These are phyloP conservation scores for Coleophoma eucalyptorum DNA, from an alignment of 2,329 filamentous ascomycete genomes.

Conservation along the genomic window DNA sequence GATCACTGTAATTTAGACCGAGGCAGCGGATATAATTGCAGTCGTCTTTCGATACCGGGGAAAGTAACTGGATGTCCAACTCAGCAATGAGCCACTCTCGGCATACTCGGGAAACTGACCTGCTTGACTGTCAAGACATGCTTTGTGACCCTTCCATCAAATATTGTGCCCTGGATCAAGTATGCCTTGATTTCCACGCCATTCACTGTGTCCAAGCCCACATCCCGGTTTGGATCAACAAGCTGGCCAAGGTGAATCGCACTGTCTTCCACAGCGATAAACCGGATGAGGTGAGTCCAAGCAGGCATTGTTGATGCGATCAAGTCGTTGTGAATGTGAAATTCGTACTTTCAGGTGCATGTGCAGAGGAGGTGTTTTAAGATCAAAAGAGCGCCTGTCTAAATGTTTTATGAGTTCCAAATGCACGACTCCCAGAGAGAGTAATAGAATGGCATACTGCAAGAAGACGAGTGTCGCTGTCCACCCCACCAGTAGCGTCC, in stretches of 20 bases:
- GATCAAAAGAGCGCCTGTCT: too few species aligned
- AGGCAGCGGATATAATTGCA: constrained; percentile 27
- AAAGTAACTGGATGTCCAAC: constrained; percentile 19
- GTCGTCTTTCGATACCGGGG: constrained; percentile 20
- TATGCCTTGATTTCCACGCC: constrained; percentile 19
- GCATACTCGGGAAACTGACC: background rate
- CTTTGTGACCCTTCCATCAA: constrained; percentile 22
- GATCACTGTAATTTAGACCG: constrained; percentile 27
- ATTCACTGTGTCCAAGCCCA: constrained; percentile 20
- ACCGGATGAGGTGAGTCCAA: constrained; percentile 29
- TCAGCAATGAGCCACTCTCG: too few species aligned
- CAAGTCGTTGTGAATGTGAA: too few species aligned
- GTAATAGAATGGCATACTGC: too few species aligned
- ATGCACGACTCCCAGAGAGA: too few species aligned
- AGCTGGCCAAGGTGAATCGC: constrained; percentile 26
- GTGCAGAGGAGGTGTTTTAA: too few species aligned
- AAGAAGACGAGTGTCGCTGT: too few species aligned
- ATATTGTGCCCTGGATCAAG: constrained; percentile 24
- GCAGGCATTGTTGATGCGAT: constrained; percentile 6
- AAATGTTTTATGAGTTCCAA: too few species aligned
- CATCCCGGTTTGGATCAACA: constrained; percentile 22
- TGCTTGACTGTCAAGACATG: constrained; percentile 14
- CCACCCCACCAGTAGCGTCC: too few species aligned
- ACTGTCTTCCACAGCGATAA: constrained; percentile 26
- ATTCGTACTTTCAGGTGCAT: too few species aligned